phyloP scores from a whole-genome alignment of 116 monocot genomes.

The Thalassia testudinum region DNA sequence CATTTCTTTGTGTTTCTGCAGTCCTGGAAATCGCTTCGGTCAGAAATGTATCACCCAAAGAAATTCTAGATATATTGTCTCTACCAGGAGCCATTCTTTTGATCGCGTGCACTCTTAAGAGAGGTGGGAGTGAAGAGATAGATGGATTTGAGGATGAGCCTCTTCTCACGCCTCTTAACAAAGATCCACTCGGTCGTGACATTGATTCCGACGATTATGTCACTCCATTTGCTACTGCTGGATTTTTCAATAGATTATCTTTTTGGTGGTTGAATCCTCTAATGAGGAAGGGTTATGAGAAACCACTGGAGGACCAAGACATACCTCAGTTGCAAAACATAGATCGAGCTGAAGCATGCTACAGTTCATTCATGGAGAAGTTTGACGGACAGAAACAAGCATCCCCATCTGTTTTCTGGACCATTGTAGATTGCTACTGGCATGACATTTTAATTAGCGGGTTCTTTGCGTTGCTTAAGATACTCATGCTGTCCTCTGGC shows the following conservation, averaged over 20 bases:
- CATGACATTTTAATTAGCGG: constrained; percentile 52
- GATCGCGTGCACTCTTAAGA: constrained; percentile 21
- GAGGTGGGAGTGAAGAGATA: neutral
- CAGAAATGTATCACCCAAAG: constrained; percentile 15
- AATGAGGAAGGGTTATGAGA: constrained; percentile 58
- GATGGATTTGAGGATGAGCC: neutral
- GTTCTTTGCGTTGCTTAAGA: constrained; percentile 68
- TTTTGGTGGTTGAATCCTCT: constrained; percentile 92
- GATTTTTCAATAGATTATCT: constrained; percentile 46
- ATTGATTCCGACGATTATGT: constrained; percentile 10
- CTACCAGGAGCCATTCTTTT: constrained; percentile 42
- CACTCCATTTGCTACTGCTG: constrained; percentile 39
- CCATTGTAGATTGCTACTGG: constrained; percentile 49
- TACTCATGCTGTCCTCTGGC: constrained; percentile 50
- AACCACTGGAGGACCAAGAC: constrained; percentile 58
- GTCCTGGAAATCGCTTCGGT: constrained; percentile 11
- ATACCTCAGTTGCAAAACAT: constrained; percentile 30
- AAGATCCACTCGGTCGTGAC: neutral
- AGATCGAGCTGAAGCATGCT: constrained; percentile 36
- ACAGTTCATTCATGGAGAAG: constrained; percentile 36
- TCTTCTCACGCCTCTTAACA: constrained; percentile 33
- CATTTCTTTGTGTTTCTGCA: constrained; percentile 28
- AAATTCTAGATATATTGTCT: constrained; percentile 24
- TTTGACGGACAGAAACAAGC: constrained; percentile 20
- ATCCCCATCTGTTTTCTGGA: constrained; percentile 26